Base-by-base conservation (phyloP, 2,329 filamentous ascomycete species). In the Raffaelea albimanens region DNA sequence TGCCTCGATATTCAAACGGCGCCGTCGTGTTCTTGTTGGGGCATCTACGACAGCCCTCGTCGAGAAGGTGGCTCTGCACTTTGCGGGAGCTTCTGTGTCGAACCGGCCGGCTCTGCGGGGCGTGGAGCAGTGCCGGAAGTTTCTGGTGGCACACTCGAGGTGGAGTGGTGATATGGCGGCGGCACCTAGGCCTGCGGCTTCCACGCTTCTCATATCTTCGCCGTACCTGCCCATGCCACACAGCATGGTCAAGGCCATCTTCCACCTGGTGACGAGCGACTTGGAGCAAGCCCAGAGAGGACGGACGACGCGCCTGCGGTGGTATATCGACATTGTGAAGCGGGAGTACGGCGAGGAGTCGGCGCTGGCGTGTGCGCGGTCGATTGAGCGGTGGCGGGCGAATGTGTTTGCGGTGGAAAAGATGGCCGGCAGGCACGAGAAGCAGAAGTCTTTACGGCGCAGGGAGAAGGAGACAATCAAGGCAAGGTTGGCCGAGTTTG, bases 261-360 rank as follows among this genome's bases (percentile, higher is more conserved):
- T 63, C 48, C 57, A 58, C 40, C 55, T 63, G 19, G 53, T 67
- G 18, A 66, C 66, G 7, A 61, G 58, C 49, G 63, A 67, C 45
- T 54, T 70, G 43, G 57, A 49, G 20, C 50, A 57, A n/a, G 61
- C 60, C 34, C 46, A 52, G 23, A 59, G 58, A 19, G 68, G 67
- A 4, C 60, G 62, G 34, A 61, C 58, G 25, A 51, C 51, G 21
- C 64, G 66, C 18, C 50, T 70, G 39, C 53, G 53, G 40, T 68
- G 64, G 64, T 58, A 63, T 45, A 40, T 70, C 21, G 48, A 50
- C 19, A 7, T 29, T 7, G 25, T 29, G 25, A 7, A 13, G 25
- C 7, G 13, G 13, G 25, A 29, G 7, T 29, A 59, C 41, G 57
- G 59, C 14, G 36, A 49, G 1, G 51, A 55, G 9, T 46, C 54